These are phyloP conservation scores for Geotrichum candidum DNA, from an alignment of 1,139 yeast species.

Conservation along the genomic window DNA sequence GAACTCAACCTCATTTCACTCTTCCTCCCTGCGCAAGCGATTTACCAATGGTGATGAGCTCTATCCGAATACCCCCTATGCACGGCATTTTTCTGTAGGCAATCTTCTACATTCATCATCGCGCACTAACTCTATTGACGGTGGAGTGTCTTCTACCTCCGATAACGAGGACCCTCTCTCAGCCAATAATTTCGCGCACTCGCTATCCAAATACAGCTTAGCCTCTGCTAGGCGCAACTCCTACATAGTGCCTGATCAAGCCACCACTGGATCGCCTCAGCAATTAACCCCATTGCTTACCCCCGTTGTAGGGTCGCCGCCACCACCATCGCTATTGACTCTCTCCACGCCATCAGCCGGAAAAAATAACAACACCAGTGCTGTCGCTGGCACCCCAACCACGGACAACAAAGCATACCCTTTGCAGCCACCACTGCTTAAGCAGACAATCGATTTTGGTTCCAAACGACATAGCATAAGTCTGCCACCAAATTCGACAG, in stretches of 20 bases:
- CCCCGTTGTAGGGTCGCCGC: slow-evolving; percentile 3
- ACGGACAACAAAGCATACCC: neutral
- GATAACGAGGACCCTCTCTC: slow-evolving; percentile 32
- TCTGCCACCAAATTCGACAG: slow-evolving; percentile 1
- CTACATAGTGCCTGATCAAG: slow-evolving; percentile 25
- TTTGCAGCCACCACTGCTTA: neutral
- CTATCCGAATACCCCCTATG: slow-evolving; percentile 15
- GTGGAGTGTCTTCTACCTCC: slow-evolving; percentile 22
- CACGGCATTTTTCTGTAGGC: slow-evolving; percentile 14
- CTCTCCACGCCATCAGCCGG: neutral
- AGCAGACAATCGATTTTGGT: slow-evolving; percentile 4
- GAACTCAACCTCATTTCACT: slow-evolving; percentile 13
- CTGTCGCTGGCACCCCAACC: neutral
- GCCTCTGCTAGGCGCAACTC: slow-evolving; percentile 28
- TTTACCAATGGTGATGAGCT: slow-evolving; percentile 14
- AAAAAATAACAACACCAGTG: neutral
- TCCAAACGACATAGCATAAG: slow-evolving; percentile 3
- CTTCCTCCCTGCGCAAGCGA: slow-evolving; percentile 14
- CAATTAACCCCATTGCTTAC: slow-evolving; percentile 11
- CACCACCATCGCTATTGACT: slow-evolving; percentile 6
- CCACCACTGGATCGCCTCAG: slow-evolving; percentile 1
- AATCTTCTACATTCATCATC: slow-evolving; percentile 14
- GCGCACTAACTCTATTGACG: slow-evolving; percentile 18
- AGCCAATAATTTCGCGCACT: slow-evolving; percentile 22
- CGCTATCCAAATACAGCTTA: slow-evolving; percentile 30